Evolutionary conservation across 1,284 basidiomycete genomes (phyloP).

Genomic region (Tremellales sp.): DNA sequence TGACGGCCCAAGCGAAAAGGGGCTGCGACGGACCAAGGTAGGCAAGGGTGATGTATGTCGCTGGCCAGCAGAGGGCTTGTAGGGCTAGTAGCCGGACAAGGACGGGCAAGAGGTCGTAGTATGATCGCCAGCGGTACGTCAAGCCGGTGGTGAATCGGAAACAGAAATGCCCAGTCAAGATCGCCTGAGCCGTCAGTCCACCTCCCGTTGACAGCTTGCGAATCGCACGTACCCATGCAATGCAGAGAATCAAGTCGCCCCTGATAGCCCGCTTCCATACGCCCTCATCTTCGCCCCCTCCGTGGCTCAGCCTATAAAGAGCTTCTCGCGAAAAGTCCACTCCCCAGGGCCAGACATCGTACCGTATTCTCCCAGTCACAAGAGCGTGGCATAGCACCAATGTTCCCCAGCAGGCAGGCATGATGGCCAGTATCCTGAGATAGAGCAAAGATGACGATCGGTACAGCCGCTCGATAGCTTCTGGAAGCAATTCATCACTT

Average conservation of each 20-base stretch:
- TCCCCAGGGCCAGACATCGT: conserved; percentile 44
- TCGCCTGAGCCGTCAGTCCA: conserved; percentile 28
- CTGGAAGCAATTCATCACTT: not conserved
- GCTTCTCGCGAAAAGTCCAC: conserved; percentile 38
- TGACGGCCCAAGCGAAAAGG: conserved; percentile 49
- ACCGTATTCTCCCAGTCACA: conserved; percentile 28
- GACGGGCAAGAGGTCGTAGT: conserved; percentile 48
- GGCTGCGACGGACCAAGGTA: conserved; percentile 42
- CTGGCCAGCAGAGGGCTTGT: conserved; percentile 51
- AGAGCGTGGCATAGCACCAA: conserved; percentile 31
- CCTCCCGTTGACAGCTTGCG: not conserved
- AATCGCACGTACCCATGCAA: conserved; percentile 42
- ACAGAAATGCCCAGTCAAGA: conserved; percentile 48
- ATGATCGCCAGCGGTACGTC: conserved; percentile 48
- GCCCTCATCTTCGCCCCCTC: conserved; percentile 22
- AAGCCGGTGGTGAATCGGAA: conserved; percentile 49
- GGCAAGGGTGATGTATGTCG: conserved; percentile 46
- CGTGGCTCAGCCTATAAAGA: conserved; percentile 33
- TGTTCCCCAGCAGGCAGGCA: conserved; percentile 40
- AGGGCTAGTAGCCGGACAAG: conserved; percentile 49
- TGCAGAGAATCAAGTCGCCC: conserved; percentile 37
- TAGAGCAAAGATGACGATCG: conserved; percentile 27
- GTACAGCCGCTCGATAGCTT: conserved; percentile 23
- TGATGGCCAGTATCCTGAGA: conserved; percentile 36
- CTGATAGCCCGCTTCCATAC: conserved; percentile 20